Evolutionary conservation across 192 early-diverging fungal species (phyloP), one percentile per base, ranked within the genome.

Genomic region (Gamsiella multidivaricata): DNA sequence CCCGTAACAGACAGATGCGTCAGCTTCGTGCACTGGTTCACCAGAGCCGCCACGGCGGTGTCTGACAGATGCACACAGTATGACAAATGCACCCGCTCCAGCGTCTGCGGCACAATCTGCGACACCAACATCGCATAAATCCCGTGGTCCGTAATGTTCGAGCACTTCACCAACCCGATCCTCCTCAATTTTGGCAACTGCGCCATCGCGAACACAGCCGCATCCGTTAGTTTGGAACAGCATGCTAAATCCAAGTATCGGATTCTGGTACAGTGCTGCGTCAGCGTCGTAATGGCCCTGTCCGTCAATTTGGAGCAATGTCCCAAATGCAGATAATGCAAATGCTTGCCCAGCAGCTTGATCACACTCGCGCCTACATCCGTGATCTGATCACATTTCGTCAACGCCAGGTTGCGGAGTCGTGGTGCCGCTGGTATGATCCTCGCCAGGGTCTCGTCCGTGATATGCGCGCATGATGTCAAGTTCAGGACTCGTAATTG

Each of bases 91-190:
- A 89, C 86, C 10, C 87, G 71, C 55, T 89, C 87, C 5, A 89
- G 52, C 2, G 84, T 83, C 50, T 80, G 71, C 0, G 80, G 60
- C 1, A 85, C 76, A 5, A 81, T 61, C 12, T 74, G 68, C 12
- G 80, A 70, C 39, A 83, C 81, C 20, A 83, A 61, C 52, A 89
- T 70, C 8, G 84, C 83, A 26, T 81, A 71, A 32, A 89, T 85
- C 2, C 81, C 79, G 36, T 75, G 65, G 54, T 89, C 85, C 3
- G 87, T 87, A 28, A 89, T 83, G 20, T 87, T 84, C n/a, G 69
- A 65, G 69, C 87, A 89, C 59, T 89, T 89, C 32, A 89, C 87
- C 11, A 89, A 53, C 10, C 87, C 87, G 32, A 89, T 87, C n/a
- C 87, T 75, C 23, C 82, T 76, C 31, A 89, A 46, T 56, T 84